A percentile compares a stretch with the other conserved stretches of the same genome.
Conservation (phyloP, 2,329 filamentous ascomycete species). For the Teratosphaeria viscida region DNA sequence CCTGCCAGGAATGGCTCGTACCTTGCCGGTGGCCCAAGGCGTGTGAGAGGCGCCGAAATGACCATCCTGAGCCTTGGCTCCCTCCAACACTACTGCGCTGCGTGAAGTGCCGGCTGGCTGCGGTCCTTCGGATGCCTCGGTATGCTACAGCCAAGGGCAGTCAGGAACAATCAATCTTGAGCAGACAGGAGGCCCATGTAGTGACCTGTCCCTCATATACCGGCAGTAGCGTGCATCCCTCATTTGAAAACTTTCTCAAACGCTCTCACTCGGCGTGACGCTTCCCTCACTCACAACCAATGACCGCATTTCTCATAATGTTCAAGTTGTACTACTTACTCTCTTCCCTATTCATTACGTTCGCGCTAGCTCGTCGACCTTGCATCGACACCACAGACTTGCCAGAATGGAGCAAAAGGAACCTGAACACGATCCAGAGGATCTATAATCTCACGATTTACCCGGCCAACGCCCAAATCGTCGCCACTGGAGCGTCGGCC, state of each 20-base stretch:
- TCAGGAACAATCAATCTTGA: not conserved
- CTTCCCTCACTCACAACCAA: not conserved
- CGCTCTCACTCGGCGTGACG: not conserved
- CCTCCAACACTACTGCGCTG: not conserved
- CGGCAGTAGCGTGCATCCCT: not conserved
- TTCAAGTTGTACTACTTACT: not conserved
- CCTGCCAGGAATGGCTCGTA: not conserved
- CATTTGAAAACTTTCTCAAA: not conserved
- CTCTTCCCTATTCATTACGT: not conserved
- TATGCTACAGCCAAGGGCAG: not conserved
- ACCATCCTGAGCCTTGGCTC: not conserved
- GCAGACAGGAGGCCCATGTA: not conserved
- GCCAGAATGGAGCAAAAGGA: slow-evolving; percentile 15
- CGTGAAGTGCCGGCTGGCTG: not conserved
- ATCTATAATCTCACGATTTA: slow-evolving; percentile 35
- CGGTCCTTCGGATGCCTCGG: not conserved
- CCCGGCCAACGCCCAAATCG: slow-evolving; percentile 29
- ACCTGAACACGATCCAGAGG: slow-evolving; percentile 27
- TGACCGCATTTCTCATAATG: not conserved
- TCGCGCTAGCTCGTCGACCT: not conserved
- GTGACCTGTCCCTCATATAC: not conserved
- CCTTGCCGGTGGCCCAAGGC: not conserved
- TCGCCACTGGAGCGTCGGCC: slow-evolving; percentile 24
- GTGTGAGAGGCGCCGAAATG: not conserved
- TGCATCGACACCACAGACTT: not conserved